Percentiles rank a stretch among this genome's conserved stretches.
These are phyloP conservation scores for Colletotrichum sp. DNA, from an alignment of 2,329 filamentous ascomycete species.

Conservation along the genomic window DNA sequence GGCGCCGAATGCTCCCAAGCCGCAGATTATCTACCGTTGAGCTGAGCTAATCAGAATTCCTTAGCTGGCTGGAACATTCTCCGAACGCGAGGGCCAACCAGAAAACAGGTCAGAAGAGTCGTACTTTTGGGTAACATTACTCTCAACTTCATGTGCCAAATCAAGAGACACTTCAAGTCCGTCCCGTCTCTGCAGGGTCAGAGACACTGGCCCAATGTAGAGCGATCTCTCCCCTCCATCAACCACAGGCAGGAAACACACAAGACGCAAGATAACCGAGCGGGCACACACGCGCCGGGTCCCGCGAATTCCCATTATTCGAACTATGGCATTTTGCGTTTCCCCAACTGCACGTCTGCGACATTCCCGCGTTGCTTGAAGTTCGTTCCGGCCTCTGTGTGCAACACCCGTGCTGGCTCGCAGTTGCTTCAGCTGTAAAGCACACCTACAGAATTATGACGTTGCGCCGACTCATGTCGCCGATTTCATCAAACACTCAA, in stretches of 20 bases:
- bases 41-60: background rate
- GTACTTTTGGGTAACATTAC: background rate
- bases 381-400: background rate
- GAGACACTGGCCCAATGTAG: background rate
- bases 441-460: background rate
- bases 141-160: background rate
- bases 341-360: background rate
- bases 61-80: background rate
- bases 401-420: background rate
- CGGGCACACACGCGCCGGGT: background rate
- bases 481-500: background rate
- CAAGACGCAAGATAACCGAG: constrained; percentile 4
- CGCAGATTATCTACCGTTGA: background rate
- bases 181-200: background rate
- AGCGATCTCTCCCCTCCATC: background rate
- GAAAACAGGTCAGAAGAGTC: background rate
- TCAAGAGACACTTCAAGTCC: background rate
- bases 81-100: background rate
- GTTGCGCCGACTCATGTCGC: background rate
- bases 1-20: background rate
- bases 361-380: background rate
- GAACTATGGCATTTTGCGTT: constrained; percentile 7
- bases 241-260: background rate
- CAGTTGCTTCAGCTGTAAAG: background rate
- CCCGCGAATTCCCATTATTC: constrained; percentile 7